These are phyloP conservation scores for Brettanomyces sp. DNA, from an alignment of 805 yeast genomes.

Conservation along the genomic window DNA sequence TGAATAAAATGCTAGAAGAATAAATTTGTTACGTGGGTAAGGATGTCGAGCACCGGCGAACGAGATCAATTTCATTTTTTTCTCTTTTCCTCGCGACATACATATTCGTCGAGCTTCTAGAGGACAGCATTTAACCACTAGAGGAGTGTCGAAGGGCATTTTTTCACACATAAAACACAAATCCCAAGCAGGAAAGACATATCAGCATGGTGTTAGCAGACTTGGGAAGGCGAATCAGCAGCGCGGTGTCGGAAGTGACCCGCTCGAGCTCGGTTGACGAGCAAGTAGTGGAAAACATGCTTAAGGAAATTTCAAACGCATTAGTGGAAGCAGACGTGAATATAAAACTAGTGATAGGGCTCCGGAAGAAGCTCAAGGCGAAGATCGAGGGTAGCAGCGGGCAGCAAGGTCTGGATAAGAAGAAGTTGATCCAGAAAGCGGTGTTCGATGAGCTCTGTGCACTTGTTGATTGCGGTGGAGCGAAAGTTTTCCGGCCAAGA, in stretches of 20 bases:
- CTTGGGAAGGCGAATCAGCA: constrained; percentile 66
- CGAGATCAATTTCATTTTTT: no score
- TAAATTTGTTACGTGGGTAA: no score
- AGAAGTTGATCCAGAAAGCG: constrained; percentile 77
- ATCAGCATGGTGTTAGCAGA: constrained; percentile 68
- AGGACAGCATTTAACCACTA: no score
- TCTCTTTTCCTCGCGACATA: no score
- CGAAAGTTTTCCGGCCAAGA: constrained; percentile 60
- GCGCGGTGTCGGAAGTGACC: constrained; percentile 59
- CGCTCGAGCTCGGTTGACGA: constrained; percentile 47
- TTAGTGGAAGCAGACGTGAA: constrained; percentile 92
- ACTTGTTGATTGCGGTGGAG: constrained; percentile 61
- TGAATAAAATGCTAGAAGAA: no score
- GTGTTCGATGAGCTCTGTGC: constrained; percentile 88
- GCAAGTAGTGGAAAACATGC: constrained; percentile 54
- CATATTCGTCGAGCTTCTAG: no score
- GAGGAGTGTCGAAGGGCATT: no score
- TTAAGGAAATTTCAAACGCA: constrained; percentile 86
- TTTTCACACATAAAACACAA: no score
- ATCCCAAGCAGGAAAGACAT: not conserved
- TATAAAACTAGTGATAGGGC: constrained; percentile 66
- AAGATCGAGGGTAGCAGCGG: constrained; percentile 43
- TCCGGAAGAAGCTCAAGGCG: constrained; percentile 62
- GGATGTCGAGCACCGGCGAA: no score
- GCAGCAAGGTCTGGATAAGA: constrained; percentile 55